Evolutionary conservation across 768 basidiomycete species (phyloP).

Genomic region (Amanita rubescens): DNA sequence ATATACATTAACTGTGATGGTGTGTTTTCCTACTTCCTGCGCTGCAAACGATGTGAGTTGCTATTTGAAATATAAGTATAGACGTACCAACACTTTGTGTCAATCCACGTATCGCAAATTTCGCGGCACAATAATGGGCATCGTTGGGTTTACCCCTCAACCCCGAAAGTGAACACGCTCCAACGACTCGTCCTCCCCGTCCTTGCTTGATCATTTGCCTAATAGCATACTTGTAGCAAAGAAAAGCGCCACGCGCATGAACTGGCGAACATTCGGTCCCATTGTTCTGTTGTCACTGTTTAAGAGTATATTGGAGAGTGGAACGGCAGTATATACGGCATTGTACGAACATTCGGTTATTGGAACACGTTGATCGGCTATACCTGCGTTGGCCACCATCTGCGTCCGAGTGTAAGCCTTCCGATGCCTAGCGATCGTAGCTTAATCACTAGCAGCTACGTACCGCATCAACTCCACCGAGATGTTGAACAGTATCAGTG

Average conservation of each 20-base stretch:
- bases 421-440: not conserved
- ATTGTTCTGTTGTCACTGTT: conserved; percentile 27
- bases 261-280: conserved; percentile 37
- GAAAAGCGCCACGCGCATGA: conserved; percentile 51
- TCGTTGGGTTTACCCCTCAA: conserved; percentile 17
- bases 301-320: not conserved
- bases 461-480: conserved; percentile 44
- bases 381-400: conserved; percentile 43
- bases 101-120: conserved; percentile 34
- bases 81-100: conserved; percentile 31
- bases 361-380: conserved; percentile 11
- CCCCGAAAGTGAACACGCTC: conserved; percentile 28
- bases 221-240: conserved; percentile 60
- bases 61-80: not conserved
- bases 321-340: not conserved
- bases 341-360: conserved; percentile 9
- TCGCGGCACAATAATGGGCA: conserved; percentile 25
- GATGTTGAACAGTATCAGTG: conserved; percentile 19
- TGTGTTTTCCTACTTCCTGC: conserved; percentile 26
- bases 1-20: conserved; percentile 37
- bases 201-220: conserved; percentile 52
- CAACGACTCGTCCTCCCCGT: conserved; percentile 47
- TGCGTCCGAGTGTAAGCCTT: conserved; percentile 13
- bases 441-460: conserved; percentile 11
- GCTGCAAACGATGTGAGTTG: conserved; percentile 16